Conservation (phyloP, 2,329 filamentous ascomycete genomes). For the Botryotinia globosa region DNA sequence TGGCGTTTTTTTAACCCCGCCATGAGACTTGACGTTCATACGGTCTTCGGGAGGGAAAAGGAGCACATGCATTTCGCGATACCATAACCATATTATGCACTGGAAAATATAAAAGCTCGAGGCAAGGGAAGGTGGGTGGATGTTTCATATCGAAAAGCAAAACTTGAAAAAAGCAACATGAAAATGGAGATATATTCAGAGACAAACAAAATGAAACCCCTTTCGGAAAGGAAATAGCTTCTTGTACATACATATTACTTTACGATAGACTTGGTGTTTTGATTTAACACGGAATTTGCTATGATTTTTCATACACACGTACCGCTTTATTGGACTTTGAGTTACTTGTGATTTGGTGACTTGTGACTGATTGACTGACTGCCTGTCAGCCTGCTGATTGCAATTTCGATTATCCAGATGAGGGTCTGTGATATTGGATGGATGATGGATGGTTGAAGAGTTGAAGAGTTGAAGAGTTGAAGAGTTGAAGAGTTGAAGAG, state of each 20-base stretch:
- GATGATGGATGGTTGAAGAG: no score
- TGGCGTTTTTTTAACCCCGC: neutral
- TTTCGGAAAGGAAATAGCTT: neutral
- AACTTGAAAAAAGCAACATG: neutral
- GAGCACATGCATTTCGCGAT: conserved; percentile 8
- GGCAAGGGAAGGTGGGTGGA: neutral
- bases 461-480: no score
- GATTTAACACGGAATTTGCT: neutral
- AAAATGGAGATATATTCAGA: neutral
- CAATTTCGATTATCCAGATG: neutral
- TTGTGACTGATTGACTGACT: neutral
- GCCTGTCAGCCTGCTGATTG: neutral
- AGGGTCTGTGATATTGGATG: neutral
- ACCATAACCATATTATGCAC: neutral
- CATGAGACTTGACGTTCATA: neutral
- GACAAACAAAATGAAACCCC: neutral
- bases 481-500: neutral
- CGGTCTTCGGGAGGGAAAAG: neutral
- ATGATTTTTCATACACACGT: neutral
- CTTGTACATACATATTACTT: conserved; percentile 14
- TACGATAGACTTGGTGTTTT: conserved; percentile 3
- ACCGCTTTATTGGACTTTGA: neutral
- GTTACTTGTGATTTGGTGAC: neutral
- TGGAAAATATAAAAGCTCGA: neutral
- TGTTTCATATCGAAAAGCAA: neutral